phyloP scores from a whole-genome alignment of 768 basidiomycete genomes.

The Leccinum ochraceum region DNA sequence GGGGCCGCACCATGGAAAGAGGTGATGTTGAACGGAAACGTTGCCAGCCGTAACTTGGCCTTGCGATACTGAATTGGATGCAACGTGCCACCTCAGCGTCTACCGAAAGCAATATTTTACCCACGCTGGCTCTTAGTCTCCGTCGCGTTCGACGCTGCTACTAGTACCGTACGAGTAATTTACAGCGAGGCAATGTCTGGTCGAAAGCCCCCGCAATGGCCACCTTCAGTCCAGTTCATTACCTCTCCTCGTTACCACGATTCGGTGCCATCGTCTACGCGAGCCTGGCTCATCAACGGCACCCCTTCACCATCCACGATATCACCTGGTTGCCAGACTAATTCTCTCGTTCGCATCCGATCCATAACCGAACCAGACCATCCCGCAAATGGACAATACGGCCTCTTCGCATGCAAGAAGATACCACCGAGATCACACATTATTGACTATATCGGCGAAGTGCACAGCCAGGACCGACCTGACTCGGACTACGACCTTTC shows the following conservation, averaged over 20 bases:
- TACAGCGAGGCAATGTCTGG: constrained; percentile 14
- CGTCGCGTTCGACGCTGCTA: background rate
- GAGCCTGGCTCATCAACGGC: constrained; percentile 39
- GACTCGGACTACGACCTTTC: constrained; percentile 88
- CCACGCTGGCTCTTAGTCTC: constrained; percentile 22
- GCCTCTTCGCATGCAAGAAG: constrained; percentile 77
- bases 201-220: constrained; percentile 47
- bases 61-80: constrained; percentile 5
- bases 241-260: constrained; percentile 52
- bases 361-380: constrained; percentile 56
- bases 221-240: constrained; percentile 56
- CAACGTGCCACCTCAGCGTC: constrained; percentile 20
- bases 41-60: constrained; percentile 16
- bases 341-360: constrained; percentile 53
- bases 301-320: background rate
- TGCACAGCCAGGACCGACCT: constrained; percentile 75
- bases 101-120: constrained; percentile 20
- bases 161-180: background rate
- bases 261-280: constrained; percentile 50
- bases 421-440: constrained; percentile 68
- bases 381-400: constrained; percentile 77
- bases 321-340: constrained; percentile 11
- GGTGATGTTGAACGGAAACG: constrained; percentile 10
- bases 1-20: constrained; percentile 64
- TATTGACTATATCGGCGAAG: constrained; percentile 80